Base-by-base conservation (phyloP, 139 green algal genomes). In the Desmodesmus armatus region DNA sequence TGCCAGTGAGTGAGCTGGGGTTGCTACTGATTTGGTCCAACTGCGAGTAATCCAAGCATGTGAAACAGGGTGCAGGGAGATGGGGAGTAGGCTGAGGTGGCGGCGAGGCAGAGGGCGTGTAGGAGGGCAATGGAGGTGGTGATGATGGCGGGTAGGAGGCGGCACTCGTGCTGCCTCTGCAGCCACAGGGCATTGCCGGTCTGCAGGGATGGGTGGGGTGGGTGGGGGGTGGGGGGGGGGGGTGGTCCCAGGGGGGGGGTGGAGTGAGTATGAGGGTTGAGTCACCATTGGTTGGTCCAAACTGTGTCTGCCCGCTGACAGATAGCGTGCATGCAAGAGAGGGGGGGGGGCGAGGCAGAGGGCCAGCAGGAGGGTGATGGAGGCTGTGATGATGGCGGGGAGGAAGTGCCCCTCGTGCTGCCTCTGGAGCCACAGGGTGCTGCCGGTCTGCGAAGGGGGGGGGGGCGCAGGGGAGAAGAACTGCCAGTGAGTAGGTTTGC, bases 61-160 rank as follows among this genome's bases (percentile, higher is more conserved):
- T n/a, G n/a, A n/a, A 41, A 37, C 2, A 82, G 74, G 27, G 51
- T 70, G 49, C 74, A 49, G 70, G 70, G 70, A 7, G 69, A 51
- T 21, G 74, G 49, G 49, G 49, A 82, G 0, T 49, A 70, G 33
- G 74, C 74, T 39, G 74, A 25, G 35, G 44, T 82, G 31, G 37
- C 43, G 60, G 27, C 35, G 29, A 37, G 5, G 3, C 27, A 21
- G 33, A 82, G 11, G 74, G 5, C 40, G 33, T 49, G 37, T 23
- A 82, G 27, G 51, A 19, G 21, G 5, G 5, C 6, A 19, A 51
- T 33, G 0, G 51, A 67, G 4, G 51, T 51, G 2, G 70, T 33
- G 9, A 82, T 49, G 23, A 33, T 33, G 2, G 74, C 74, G 3
- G 74, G 74, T 0, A 82, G n/a, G 19, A 69, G 17, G 51, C 74